Conservation (phyloP, 148 eudicot genomes). For the Selenicereus undatus region DNA sequence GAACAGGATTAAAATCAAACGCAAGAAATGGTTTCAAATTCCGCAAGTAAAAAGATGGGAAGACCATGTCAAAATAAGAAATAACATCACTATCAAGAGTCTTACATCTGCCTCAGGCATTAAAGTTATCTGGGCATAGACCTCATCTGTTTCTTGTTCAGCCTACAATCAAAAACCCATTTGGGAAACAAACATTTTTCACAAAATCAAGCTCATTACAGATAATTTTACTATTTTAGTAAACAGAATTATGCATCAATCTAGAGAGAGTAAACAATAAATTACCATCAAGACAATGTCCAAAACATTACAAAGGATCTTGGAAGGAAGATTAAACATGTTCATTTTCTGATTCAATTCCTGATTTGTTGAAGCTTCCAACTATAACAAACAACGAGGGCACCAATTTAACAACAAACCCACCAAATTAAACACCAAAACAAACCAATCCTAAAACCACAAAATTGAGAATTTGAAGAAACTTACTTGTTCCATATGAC, state of each 20-base stretch:
- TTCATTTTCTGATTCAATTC: slow-evolving; percentile 58
- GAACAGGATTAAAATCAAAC: background rate
- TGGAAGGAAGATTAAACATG: slow-evolving; percentile 57
- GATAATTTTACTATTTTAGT: background rate
- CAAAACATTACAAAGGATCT: slow-evolving; percentile 80
- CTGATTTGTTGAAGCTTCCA: slow-evolving; percentile 90
- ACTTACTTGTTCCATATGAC: slow-evolving; percentile 90
- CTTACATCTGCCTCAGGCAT: slow-evolving; percentile 76
- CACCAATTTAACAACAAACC: slow-evolving; percentile 20
- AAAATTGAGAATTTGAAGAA: background rate
- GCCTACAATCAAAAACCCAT: slow-evolving; percentile 55
- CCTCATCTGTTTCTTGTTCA: slow-evolving; percentile 94
- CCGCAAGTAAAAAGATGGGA: slow-evolving; percentile 9
- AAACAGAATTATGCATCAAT: background rate
- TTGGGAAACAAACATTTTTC: background rate
- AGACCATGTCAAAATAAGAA: slow-evolving; percentile 21
- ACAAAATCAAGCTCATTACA: slow-evolving; percentile 14
- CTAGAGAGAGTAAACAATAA: background rate
- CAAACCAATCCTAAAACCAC: background rate
- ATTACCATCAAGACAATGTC: slow-evolving; percentile 61
- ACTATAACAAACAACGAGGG: slow-evolving; percentile 33
- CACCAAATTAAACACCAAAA: slow-evolving; percentile 17
- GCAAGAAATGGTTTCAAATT: background rate
- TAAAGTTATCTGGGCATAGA: slow-evolving; percentile 86
- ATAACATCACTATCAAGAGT: slow-evolving; percentile 19